A percentile compares a stretch with the other conserved stretches of the same genome.
These are phyloP conservation scores for Sporisorium sorghi DNA, from an alignment of 1,284 basidiomycete genomes.

Conservation along the genomic window DNA sequence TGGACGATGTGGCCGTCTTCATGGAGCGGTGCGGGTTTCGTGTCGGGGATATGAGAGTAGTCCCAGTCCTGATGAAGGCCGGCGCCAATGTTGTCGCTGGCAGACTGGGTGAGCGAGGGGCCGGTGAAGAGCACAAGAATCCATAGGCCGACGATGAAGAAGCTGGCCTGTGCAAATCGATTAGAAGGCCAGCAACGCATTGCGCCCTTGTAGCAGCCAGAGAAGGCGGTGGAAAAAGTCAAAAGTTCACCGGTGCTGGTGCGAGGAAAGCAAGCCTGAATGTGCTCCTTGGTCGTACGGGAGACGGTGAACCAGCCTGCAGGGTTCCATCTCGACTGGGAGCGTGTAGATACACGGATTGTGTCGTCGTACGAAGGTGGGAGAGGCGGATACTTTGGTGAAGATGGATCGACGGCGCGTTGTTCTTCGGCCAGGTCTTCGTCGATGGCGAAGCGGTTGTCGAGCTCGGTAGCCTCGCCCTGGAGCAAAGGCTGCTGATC, in stretches of 20 bases:
- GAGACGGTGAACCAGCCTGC: conserved; percentile 45
- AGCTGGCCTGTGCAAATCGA: conserved; percentile 55
- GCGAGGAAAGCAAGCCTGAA: conserved; percentile 48
- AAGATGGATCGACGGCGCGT: conserved; percentile 13
- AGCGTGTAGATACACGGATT: conserved; percentile 33
- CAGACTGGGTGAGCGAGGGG: conserved; percentile 23
- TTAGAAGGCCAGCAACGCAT: conserved; percentile 58
- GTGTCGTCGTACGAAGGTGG: conserved; percentile 59
- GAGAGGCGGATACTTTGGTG: conserved; percentile 57
- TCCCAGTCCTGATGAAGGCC: conserved; percentile 49
- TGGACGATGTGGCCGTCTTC: conserved; percentile 55
- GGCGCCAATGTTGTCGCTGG: conserved; percentile 13
- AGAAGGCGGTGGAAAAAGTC: conserved; percentile 39
- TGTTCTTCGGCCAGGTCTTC: conserved; percentile 45
- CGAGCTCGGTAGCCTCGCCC: conserved; percentile 36
- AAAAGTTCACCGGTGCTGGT: conserved; percentile 40
- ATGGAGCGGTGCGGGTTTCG: conserved; percentile 51
- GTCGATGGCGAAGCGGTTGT: conserved; percentile 59
- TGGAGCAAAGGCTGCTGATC: conserved; percentile 47
- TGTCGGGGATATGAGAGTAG: conserved; percentile 36
- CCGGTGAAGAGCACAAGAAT: conserved; percentile 57
- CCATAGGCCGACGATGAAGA: conserved; percentile 59
- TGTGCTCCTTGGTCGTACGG: conserved; percentile 45
- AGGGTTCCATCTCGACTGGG: conserved; percentile 36
- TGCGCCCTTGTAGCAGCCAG: conserved; percentile 25